Conservation (phyloP, 306 rosid genomes). For the Gleditsia sinensis region DNA sequence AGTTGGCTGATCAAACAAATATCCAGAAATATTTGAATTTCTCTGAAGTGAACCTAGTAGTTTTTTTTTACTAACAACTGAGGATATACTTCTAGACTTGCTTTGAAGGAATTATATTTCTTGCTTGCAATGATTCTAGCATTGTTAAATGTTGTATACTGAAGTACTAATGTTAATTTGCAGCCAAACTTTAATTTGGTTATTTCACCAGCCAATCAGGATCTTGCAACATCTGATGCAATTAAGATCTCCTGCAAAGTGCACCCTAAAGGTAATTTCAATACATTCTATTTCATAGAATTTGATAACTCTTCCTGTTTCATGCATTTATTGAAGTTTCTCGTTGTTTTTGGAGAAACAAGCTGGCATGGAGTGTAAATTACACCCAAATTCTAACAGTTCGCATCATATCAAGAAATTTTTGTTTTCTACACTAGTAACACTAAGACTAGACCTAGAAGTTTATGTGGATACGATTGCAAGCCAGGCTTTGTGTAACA, state of each 20-base stretch:
- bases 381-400: conserved; percentile 1
- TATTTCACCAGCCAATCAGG: conserved; percentile 98
- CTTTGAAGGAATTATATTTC: conserved; percentile 14
- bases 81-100: neutral
- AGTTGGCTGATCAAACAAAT: neutral
- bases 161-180: conserved; percentile 36
- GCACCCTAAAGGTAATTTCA: conserved; percentile 77
- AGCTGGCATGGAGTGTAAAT: neutral
- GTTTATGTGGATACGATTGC: neutral
- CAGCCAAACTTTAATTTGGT: conserved; percentile 95
- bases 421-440: too few species aligned
- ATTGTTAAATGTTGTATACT: conserved; percentile 5
- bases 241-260: conserved; percentile 93
- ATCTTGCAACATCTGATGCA: conserved; percentile 98
- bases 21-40: neutral
- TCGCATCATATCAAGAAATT: too few species aligned
- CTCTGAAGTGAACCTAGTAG: neutral
- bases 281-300: conserved; percentile 11
- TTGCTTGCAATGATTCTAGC: conserved; percentile 18
- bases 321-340: neutral
- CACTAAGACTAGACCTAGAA: too few species aligned
- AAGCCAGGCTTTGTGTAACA: too few species aligned
- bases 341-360: neutral
- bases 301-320: conserved; percentile 7
- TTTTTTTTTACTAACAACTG: neutral